Conservation (phyloP, 2,329 filamentous ascomycete species). For the Daldinia sp. region DNA sequence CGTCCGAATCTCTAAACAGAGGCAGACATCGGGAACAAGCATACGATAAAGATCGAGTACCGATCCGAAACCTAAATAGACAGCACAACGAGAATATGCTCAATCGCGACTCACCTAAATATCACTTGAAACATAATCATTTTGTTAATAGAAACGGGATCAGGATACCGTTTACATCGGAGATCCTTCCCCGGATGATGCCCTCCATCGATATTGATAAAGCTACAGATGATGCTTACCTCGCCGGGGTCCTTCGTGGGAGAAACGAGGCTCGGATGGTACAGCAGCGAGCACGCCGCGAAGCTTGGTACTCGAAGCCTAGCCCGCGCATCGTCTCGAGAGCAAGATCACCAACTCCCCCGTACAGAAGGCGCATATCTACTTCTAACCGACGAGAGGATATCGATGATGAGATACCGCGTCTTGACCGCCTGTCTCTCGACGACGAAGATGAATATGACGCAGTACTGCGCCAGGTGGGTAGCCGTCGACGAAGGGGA, state of each 20-base stretch:
- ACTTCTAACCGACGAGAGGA: conserved; percentile 1
- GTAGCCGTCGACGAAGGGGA: conserved; percentile 28
- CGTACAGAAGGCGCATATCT: conserved; percentile 8
- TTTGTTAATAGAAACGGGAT: not conserved
- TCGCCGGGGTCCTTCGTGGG: conserved; percentile 27
- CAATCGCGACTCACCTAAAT: conserved; percentile 1
- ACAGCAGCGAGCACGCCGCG: conserved; percentile 10
- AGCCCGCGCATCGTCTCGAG: conserved; percentile 24
- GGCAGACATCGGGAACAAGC: not conserved
- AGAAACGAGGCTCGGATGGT: conserved; percentile 8
- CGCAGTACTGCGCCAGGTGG: conserved; percentile 8
- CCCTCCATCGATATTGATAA: conserved; percentile 31
- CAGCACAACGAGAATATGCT: not conserved
- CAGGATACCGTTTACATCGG: not conserved
- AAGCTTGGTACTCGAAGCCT: conserved; percentile 6
- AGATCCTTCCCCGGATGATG: not conserved
- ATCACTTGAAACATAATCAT: not conserved
- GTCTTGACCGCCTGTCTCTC: conserved; percentile 26
- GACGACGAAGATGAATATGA: conserved; percentile 33
- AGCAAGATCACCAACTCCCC: conserved; percentile 1
- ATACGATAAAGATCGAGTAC: not conserved
- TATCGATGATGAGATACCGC: conserved; percentile 18
- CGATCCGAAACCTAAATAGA: not conserved
- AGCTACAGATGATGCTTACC: conserved; percentile 34
- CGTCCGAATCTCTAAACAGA: conserved; percentile 29